Evolutionary conservation across 2,329 filamentous ascomycete genomes (phyloP), one percentile per base, ranked within the genome.

Genomic region (Apiospora aurea): DNA sequence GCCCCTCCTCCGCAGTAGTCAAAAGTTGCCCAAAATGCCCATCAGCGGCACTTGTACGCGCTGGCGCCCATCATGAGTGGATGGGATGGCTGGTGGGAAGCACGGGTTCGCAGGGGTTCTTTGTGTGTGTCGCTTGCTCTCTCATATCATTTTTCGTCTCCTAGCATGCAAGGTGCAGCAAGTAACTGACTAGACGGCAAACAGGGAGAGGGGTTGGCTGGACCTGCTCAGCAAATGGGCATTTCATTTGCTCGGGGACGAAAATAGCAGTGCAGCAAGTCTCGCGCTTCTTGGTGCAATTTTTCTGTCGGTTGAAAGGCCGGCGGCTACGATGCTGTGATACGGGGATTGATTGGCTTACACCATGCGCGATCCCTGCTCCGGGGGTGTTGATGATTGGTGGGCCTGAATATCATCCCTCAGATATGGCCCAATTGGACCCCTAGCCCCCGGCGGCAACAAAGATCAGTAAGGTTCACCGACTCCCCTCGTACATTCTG

Each of bases 41-140:
- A 41, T 64, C 57, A 64, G 34, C 57, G 57, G 57, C 57, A 64
- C 57, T 47, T 68, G 41, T 68, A 68, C 66, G 66, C 43, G 66
- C 66, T 68, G 41, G 66, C 26, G 57, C 57, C 34, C 57, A 41
- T 41, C 57, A 46, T 44, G 66, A 68, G 26, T 68, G 44, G 66
- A 14, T 49, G 46, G 41, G 46, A 49, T 46, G 66, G 43, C 46
- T 29, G 66, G 66, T 68, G 66, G 66, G 66, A 38, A 46, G 26
- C 66, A 44, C 29, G 43, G 53, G 29, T 38, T 61, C 29, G 41
- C 44, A 64, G 53, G 53, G 38, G 43, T 67, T 26, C 41, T 68
- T 46, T 47, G 41, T 68, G n/a, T 47, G 44, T 43, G 34, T 38
- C 53, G 53, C 53, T 68, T 26, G 41, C 66, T 68, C 66, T 21